Percentiles rank a stretch among this genome's conserved stretches.
These are phyloP conservation scores for Erythrobasidium yunnanense DNA, from an alignment of 768 basidiomycete genomes.

Conservation along the genomic window DNA sequence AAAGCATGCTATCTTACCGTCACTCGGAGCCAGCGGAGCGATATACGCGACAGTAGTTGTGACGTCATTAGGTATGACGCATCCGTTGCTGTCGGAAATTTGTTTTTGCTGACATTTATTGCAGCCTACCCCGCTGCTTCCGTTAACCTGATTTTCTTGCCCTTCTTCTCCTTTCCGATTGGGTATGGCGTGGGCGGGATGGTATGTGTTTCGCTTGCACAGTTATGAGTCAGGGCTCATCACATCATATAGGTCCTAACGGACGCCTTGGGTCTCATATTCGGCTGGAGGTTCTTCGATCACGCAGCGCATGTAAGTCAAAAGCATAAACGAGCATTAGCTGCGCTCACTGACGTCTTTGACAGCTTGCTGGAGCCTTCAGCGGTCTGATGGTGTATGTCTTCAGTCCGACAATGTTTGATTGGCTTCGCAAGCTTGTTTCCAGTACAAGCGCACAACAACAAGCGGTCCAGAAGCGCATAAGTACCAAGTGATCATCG, in stretches of 20 bases:
- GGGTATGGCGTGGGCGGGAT: conserved; percentile 12
- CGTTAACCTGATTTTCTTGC: conserved; percentile 20
- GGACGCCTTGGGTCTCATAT: conserved; percentile 6
- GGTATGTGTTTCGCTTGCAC: background rate
- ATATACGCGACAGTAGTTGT: conserved; percentile 23
- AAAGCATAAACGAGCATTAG: background rate
- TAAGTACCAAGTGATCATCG: too few relatives aligned
- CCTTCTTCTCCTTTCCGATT: conserved; percentile 17
- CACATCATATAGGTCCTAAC: background rate
- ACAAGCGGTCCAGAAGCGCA: background rate
- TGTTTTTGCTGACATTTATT: background rate
- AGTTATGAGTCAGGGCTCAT: background rate
- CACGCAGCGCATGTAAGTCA: conserved; percentile 17
- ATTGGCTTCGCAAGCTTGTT: background rate
- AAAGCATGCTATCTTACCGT: conserved; percentile 5
- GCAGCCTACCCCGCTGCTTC: conserved; percentile 8
- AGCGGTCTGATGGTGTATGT: conserved; percentile 1
- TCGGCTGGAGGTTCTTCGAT: background rate
- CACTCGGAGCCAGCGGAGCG: conserved; percentile 14
- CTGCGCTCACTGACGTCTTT: background rate
- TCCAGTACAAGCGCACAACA: background rate
- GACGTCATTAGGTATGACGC: conserved; percentile 12
- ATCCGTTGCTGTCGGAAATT: background rate
- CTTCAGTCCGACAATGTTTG: conserved; percentile 10
- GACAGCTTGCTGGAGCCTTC: conserved; percentile 10